Evolutionary conservation across 2,329 filamentous ascomycete genomes (phyloP).

Genomic region (Neofusicoccum kwambonambiense): DNA sequence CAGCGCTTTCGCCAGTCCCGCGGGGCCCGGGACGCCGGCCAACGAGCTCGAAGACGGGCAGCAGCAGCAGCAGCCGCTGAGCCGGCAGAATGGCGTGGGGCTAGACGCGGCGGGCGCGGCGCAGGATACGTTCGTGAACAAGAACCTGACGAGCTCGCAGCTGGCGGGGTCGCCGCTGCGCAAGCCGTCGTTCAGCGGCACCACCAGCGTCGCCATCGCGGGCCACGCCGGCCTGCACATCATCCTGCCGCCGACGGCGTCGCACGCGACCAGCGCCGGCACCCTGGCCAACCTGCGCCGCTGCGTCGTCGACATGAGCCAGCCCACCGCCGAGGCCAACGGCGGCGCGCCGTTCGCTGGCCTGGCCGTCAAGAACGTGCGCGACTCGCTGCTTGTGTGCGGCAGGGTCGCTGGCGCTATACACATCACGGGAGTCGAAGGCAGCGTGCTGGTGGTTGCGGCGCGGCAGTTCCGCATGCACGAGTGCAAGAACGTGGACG

Average conservation of each 20-base stretch:
- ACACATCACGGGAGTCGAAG: slow-evolving; percentile 73
- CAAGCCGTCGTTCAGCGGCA: slow-evolving; percentile 58
- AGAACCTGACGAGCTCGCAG: slow-evolving; percentile 15
- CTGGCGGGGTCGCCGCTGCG: slow-evolving; percentile 25
- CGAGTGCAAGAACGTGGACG: slow-evolving; percentile 73
- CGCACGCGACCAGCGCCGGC: slow-evolving; percentile 70
- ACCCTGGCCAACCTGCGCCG: slow-evolving; percentile 66
- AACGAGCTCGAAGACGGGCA: slow-evolving; percentile 20
- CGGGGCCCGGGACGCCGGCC: not conserved
- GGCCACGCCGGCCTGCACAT: slow-evolving; percentile 71
- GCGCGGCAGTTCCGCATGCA: slow-evolving; percentile 87
- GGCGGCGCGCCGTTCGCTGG: slow-evolving; percentile 58
- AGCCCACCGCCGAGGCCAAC: slow-evolving; percentile 44
- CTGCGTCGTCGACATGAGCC: slow-evolving; percentile 79
- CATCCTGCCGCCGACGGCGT: slow-evolving; percentile 69
- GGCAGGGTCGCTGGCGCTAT: slow-evolving; percentile 76
- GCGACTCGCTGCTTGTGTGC: slow-evolving; percentile 70
- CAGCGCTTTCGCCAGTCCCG: slow-evolving; percentile 10
- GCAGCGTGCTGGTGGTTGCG: slow-evolving; percentile 74
- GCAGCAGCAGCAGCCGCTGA: not conserved
- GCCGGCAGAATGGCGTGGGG: slow-evolving; percentile 25
- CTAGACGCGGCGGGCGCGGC: slow-evolving; percentile 28
- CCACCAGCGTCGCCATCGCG: slow-evolving; percentile 61
- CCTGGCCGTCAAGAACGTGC: slow-evolving; percentile 67
- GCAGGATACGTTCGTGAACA: slow-evolving; percentile 22